A percentile compares a stretch with the other conserved stretches of the same genome.
Evolutionary conservation across 345 rosid genomes (phyloP).

Genomic region (Aquilaria malaccensis): DNA sequence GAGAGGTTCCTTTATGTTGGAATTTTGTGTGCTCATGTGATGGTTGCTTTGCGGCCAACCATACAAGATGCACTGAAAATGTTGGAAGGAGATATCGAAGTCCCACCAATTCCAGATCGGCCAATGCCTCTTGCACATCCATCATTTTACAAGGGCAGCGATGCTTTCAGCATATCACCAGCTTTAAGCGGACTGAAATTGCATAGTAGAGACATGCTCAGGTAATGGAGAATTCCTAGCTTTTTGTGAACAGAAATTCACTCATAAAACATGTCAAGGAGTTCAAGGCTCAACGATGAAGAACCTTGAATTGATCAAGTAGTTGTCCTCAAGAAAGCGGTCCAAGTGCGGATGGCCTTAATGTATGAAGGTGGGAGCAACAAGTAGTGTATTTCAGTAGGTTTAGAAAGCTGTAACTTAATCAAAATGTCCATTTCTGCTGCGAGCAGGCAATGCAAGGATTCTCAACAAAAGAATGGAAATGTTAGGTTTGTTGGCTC

Average conservation of each 20-base stretch:
- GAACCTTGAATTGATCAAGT: neutral
- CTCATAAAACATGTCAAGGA: neutral
- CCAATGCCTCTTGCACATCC: slow-evolving; percentile 66
- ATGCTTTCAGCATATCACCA: slow-evolving; percentile 47
- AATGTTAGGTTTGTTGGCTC: too few species aligned
- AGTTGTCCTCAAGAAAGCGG: too few species aligned
- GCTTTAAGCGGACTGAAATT: slow-evolving; percentile 41
- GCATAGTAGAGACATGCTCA: slow-evolving; percentile 38
- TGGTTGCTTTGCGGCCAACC: slow-evolving; percentile 90
- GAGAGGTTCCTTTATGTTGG: slow-evolving; percentile 81
- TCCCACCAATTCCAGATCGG: slow-evolving; percentile 69
- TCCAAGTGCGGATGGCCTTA: too few species aligned
- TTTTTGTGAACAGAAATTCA: neutral
- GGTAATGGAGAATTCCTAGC: slow-evolving; percentile 21
- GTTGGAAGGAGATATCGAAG: slow-evolving; percentile 91
- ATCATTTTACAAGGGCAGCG: slow-evolving; percentile 21
- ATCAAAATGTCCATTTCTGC: too few species aligned
- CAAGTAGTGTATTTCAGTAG: too few species aligned
- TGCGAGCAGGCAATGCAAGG: too few species aligned
- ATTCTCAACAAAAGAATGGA: too few species aligned
- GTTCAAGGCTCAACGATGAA: neutral
- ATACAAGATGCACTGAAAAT: slow-evolving; percentile 73
- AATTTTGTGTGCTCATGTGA: slow-evolving; percentile 82
- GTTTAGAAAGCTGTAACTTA: too few species aligned
- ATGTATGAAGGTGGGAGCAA: too few species aligned